A percentile compares a stretch with the other conserved stretches of the same genome.
Evolutionary conservation across 1,139 yeast genomes (phyloP).

Genomic region (Meyerozyma sp.): DNA sequence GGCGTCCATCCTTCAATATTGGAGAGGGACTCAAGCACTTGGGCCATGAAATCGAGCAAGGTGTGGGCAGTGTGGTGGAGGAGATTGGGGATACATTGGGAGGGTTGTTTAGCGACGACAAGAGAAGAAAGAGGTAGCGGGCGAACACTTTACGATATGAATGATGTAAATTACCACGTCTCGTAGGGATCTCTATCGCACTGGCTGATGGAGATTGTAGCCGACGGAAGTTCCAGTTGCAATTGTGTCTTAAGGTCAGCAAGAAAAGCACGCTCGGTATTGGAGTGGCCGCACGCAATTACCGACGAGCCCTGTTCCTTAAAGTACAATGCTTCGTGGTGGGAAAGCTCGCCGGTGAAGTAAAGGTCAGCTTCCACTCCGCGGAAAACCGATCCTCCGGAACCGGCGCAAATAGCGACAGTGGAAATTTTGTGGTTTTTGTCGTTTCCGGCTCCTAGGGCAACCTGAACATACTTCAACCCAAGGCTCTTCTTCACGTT

Average conservation of each 20-base stretch:
- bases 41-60: conserved; percentile 27
- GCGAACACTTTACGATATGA: background rate
- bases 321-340: conserved; percentile 76
- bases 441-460: conserved; percentile 32
- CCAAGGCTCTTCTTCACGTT: conserved; percentile 52
- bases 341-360: conserved; percentile 90
- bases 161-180: conserved; percentile 20
- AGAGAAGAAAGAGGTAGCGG: background rate
- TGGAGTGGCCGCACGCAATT: conserved; percentile 79
- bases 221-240: conserved; percentile 36
- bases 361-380: conserved; percentile 70
- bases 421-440: conserved; percentile 30
- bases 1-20: conserved; percentile 9
- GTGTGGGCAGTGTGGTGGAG: conserved; percentile 18
- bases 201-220: conserved; percentile 42
- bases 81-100: conserved; percentile 13
- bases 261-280: conserved; percentile 87
- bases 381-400: conserved; percentile 70
- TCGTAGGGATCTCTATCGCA: conserved; percentile 55
- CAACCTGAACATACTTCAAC: conserved; percentile 60
- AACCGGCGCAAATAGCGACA: conserved; percentile 94
- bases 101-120: conserved; percentile 4
- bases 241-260: conserved; percentile 45
- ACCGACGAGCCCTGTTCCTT: conserved; percentile 72
- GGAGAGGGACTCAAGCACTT: conserved; percentile 20